Base-by-base conservation (phyloP, 176 grass and related monocot genomes). In the Oropetium thomaeum region DNA sequence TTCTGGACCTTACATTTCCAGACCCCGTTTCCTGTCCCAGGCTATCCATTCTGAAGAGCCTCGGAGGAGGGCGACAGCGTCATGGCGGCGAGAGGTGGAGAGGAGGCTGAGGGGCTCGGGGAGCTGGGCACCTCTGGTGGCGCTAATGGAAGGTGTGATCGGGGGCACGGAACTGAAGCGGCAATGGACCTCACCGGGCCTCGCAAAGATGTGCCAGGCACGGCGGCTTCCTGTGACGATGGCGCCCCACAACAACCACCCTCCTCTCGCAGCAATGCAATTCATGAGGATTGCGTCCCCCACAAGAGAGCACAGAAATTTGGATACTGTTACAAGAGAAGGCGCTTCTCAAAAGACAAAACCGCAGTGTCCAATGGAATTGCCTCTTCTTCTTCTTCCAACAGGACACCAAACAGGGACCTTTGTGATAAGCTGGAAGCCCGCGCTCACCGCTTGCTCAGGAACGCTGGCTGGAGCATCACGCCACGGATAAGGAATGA, bases 401-500 rank as follows among this genome's bases (percentile, higher is more conserved):
- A 74, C 62, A 89, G 72, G 63, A 43, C 76, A 12, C 33, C 89
- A 62, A 87, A 83, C 81, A 98, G 87, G 76, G 95, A 94, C 54
- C 84, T 98, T 55, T 89, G 91, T 30, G 91, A 94, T 40, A 89
- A 75, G 58, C 62, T 98, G 42, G 86, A 88, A 73, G 84, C 62
- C 14, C 82, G 93, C 64, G 91, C 89, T 1, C 85, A 94, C 38
- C 54, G 54, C 39, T 81, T 98, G 73, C 85, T 98, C 58, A 92
- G 68, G 67, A 91, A 98, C 71, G 81, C 88, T 47, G 95, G 95
- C 48, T 98, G 95, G 95, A 84, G 64, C 49, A 94, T 98, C 68
- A 90, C 85, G 69, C 91, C 95, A 37, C 89, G 95, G 23, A 90
- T 85, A 52, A 89, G 91, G 77, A 98, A 90, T 20, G 95, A 98